A percentile compares a stretch with the other conserved stretches of the same genome.
Conservation (phyloP, 2,329 filamentous ascomycete genomes). For the Acarospora socialis region DNA sequence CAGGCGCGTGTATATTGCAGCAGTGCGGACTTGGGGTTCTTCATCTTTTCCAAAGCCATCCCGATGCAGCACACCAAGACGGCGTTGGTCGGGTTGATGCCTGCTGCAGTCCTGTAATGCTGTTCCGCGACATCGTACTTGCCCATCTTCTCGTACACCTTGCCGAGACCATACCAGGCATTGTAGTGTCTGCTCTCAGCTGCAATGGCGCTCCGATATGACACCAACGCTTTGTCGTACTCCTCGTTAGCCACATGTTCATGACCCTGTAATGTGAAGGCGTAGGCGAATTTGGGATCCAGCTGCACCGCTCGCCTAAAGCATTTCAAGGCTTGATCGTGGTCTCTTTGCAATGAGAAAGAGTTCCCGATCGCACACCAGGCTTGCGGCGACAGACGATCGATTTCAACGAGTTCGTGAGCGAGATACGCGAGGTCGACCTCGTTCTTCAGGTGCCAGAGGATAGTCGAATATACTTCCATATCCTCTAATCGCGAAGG, state of each 20-base stretch:
- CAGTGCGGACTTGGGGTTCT: conserved; percentile 64
- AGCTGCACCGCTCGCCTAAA: conserved; percentile 91
- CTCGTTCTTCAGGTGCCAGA: conserved; percentile 95
- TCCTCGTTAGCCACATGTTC: conserved; percentile 94
- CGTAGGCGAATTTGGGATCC: conserved; percentile 82
- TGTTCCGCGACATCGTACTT: conserved; percentile 82
- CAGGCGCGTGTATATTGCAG: conserved; percentile 71
- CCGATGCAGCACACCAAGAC: conserved; percentile 89
- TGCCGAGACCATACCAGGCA: conserved; percentile 83
- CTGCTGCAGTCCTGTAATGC: conserved; percentile 76
- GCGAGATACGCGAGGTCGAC: conserved; percentile 83
- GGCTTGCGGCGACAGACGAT: conserved; percentile 80
- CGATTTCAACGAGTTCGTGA: conserved; percentile 74
- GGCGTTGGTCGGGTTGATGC: conserved; percentile 86
- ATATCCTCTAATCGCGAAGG: conserved; percentile 83
- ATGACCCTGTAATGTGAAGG: conserved; percentile 88
- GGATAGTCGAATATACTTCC: conserved; percentile 95
- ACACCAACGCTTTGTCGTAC: conserved; percentile 81
- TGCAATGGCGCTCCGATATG: conserved; percentile 73
- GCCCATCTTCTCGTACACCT: conserved; percentile 77
- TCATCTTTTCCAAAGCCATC: conserved; percentile 75
- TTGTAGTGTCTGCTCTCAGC: conserved; percentile 89
- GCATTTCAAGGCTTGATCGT: conserved; percentile 85
- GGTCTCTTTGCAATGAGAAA: conserved; percentile 81
- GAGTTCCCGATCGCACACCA: conserved; percentile 95